Percentiles rank a stretch among this genome's conserved stretches.
Evolutionary conservation across 768 basidiomycete species (phyloP).

Genomic region (Calocybe gangraenosa): DNA sequence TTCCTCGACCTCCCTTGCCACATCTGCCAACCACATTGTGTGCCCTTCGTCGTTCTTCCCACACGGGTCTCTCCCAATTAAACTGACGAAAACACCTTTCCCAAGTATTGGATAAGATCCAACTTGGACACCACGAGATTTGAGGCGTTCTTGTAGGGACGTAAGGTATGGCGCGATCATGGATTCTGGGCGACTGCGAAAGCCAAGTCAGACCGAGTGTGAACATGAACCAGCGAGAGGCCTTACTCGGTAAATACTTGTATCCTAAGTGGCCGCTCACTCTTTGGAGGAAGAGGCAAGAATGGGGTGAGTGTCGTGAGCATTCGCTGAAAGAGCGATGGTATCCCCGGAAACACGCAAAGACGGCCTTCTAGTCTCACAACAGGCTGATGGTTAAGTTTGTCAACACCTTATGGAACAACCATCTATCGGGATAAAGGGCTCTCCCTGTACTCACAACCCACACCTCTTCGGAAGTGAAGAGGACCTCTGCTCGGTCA

Average conservation of each 20-base stretch:
- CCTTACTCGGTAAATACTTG: slow-evolving; percentile 80
- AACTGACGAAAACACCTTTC: slow-evolving; percentile 66
- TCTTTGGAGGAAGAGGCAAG: slow-evolving; percentile 73
- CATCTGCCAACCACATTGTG: slow-evolving; percentile 42
- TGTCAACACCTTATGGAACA: too few relatives aligned
- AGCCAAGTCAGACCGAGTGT: slow-evolving; percentile 2
- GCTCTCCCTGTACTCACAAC: slow-evolving; percentile 49
- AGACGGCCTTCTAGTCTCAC: slow-evolving; percentile 82
- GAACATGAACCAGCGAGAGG: background rate
- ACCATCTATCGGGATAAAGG: background rate
- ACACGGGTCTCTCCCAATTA: slow-evolving; percentile 51
- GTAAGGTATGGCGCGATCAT: slow-evolving; percentile 82
- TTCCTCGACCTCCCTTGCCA: slow-evolving; percentile 60
- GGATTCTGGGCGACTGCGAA: slow-evolving; percentile 65
- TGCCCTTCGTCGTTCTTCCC: slow-evolving; percentile 42
- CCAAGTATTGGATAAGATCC: slow-evolving; percentile 71
- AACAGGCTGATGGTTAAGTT: slow-evolving; percentile 55
- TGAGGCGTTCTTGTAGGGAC: slow-evolving; percentile 67
- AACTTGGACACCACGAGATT: slow-evolving; percentile 72
- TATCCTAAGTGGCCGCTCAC: slow-evolving; percentile 70
- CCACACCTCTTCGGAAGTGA: slow-evolving; percentile 78
- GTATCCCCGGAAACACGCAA: slow-evolving; percentile 91
- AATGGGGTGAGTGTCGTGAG: slow-evolving; percentile 68
- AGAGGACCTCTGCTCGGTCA: slow-evolving; percentile 70
- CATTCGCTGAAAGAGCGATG: slow-evolving; percentile 78